Evolutionary conservation across 2,329 filamentous ascomycete species (phyloP).

Genomic region (Tolypocladium pustulatum): DNA sequence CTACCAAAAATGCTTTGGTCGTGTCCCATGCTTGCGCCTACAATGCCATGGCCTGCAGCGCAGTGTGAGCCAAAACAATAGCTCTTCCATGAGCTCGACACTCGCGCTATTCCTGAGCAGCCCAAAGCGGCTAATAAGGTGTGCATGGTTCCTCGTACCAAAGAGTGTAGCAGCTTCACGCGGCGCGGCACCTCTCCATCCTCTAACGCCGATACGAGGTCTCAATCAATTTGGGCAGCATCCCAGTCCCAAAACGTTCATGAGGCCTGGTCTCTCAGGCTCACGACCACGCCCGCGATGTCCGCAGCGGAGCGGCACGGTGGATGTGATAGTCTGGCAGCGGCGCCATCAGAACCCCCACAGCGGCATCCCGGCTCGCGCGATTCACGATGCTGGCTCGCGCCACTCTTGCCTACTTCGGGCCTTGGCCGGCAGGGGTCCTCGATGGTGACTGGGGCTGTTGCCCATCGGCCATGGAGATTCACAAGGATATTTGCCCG

Average conservation of each 20-base stretch:
- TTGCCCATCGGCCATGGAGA: not conserved
- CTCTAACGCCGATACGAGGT: too few species aligned
- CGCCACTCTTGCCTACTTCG: not conserved
- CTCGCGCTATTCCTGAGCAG: not conserved
- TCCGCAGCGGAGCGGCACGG: too few species aligned
- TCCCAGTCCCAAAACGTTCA: not conserved
- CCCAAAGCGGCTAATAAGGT: not conserved
- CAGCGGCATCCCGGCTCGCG: not conserved
- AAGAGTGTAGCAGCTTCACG: not conserved
- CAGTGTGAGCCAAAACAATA: not conserved
- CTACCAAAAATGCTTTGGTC: not conserved
- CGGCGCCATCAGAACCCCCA: not conserved
- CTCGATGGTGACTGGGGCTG: not conserved
- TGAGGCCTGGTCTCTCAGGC: too few species aligned
- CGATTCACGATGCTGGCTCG: not conserved
- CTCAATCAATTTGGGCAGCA: not conserved
- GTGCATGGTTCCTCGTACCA: not conserved
- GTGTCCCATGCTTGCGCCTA: too few species aligned
- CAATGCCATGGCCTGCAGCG: too few species aligned
- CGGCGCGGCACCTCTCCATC: not conserved
- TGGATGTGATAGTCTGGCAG: not conserved
- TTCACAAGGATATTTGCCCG: not conserved
- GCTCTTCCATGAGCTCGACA: not conserved
- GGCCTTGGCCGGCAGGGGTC: not conserved
- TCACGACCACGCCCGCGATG: not conserved